Percentiles rank a stretch among this genome's conserved stretches.
These are phyloP conservation scores for Coelastrella sp. DNA, from an alignment of 139 green algal genomes.

Conservation along the genomic window DNA sequence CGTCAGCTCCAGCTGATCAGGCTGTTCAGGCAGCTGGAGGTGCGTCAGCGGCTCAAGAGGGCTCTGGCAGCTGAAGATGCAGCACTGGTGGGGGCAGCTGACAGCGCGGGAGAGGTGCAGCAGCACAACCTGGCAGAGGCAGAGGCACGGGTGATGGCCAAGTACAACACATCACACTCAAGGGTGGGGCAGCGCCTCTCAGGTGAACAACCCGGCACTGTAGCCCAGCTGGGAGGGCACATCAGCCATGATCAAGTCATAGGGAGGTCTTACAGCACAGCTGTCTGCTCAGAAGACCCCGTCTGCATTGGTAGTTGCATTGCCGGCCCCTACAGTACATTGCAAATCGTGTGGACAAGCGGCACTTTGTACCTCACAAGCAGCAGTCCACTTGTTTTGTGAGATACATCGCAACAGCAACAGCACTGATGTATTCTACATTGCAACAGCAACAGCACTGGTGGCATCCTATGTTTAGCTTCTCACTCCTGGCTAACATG, in stretches of 20 bases:
- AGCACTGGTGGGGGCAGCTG: neutral
- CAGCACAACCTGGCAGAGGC: slow-evolving; percentile 33
- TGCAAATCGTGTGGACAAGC: no score
- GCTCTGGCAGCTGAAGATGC: slow-evolving; percentile 14
- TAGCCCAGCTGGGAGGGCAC: neutral
- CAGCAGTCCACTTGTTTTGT: no score
- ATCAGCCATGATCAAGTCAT: neutral
- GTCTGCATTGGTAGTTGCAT: no score
- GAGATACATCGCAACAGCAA: no score
- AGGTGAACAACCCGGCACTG: neutral
- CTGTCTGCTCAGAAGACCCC: no score
- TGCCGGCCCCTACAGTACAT: no score
- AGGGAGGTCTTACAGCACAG: no score
- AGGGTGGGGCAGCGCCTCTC: slow-evolving; percentile 90
- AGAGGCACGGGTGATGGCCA: slow-evolving; percentile 49
- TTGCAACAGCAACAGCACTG: neutral
- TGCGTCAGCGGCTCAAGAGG: slow-evolving; percentile 40
- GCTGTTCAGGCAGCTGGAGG: slow-evolving; percentile 76
- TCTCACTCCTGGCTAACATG: no score
- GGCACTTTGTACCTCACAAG: no score
- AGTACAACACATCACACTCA: slow-evolving; percentile 57
- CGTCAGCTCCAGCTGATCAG: slow-evolving; percentile 83
- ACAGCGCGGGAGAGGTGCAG: neutral
- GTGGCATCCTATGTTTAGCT: neutral
- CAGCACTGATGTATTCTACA: no score